Evolutionary conservation across 2,329 filamentous ascomycete species (phyloP), one percentile per base, ranked within the genome.

Genomic region (Sporothrix phasma): DNA sequence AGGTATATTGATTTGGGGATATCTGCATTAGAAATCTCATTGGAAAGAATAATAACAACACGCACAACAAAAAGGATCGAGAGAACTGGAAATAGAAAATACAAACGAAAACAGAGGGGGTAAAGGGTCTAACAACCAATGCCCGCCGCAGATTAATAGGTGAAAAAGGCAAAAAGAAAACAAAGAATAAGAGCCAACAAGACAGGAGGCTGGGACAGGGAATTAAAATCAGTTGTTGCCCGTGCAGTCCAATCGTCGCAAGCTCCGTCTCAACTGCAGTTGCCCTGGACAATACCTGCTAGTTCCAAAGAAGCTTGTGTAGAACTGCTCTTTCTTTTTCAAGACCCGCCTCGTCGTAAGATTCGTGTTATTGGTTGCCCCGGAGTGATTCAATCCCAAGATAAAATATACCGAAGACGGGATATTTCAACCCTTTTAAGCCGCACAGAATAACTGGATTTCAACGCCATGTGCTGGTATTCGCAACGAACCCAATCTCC

Each of bases 21-120:
- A 82, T 83, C 78, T 82, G 81, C 80, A 84, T 84, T 84, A 84
- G 78, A 83, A 83, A 79, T 78, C 76, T 78, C 83, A 76, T 83
- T 84, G 73, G 79, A 80, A 64, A 45, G 62, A 63, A 69, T 67
- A 68, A 67, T 51, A 62, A 63, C 56, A 68, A 58, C 62, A 59
- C 65, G 59, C 62, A 63, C 58, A 62, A 47, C n/a, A 39, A 49
- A 63, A 46, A 56, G 60, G 60, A 64, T 56, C 43, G 64, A 34
- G 58, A 46, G 54, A 65, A 51, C 53, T 61, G 43, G 53, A 64
- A 64, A 66, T n/a, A 46, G 45, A 65, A 56, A 46, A 45, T 46
- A 65, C 17, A 62, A 64, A 39, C 8, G 10, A 34, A 62, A 39
- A 31, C 19, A n/a, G 39, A 56, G 39, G 19, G 51, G 31, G 37